Base-by-base conservation (phyloP, 2,329 filamentous ascomycete species). In the Furcasterigmium furcatum region DNA sequence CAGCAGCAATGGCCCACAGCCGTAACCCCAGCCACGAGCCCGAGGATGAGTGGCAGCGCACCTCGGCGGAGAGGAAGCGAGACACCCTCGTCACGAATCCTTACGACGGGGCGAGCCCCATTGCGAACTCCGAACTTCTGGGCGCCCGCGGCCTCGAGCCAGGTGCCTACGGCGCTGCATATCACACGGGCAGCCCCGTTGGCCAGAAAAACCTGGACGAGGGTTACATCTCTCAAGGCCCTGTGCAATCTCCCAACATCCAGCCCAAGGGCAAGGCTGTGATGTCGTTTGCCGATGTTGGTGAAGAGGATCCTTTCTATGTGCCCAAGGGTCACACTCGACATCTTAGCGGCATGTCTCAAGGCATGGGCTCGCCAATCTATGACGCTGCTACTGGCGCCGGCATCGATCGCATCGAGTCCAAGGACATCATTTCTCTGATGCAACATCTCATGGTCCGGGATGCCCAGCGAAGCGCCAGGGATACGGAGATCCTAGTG, bases 381-480 rank as follows among this genome's bases (percentile, higher is more conserved):
- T 97, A 96, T 59, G 94, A 99, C 61, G 84, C 88, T 48, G 80
- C 91, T 4, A 95, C 88, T 2, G 92, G 92, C 43, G 84, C 82
- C 51, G 91, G 91, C 27, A 87, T 96, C 43, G 91, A 97, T 54
- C 80, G 86, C 40, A 97, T 99, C 43, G 87, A 97, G 63, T 96
- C 91, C 38, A 94, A 95, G 68, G 94, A 99, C 60, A 95, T 99
- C 57, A 87, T 99, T 52, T 90, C 92, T 20, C 73, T 99, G 49
- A 99, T 99, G 94, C 92, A 99, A 62, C 94, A 99, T 66, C 84
- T 99, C 51, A 97, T 95, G 63, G 94, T 97, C 52, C 87, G 94
- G 29, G 94, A 99, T 69, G 94, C 92, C 34, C 92, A 97, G 68
- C 85, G 94, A 48, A 97, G 94, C 66, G 94, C 94, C 38, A 82